Percentiles rank a stretch among this genome's conserved stretches.
phyloP scores from a whole-genome alignment of 495 filamentous ascomycete genomes.

The Penicillium tannophilum region DNA sequence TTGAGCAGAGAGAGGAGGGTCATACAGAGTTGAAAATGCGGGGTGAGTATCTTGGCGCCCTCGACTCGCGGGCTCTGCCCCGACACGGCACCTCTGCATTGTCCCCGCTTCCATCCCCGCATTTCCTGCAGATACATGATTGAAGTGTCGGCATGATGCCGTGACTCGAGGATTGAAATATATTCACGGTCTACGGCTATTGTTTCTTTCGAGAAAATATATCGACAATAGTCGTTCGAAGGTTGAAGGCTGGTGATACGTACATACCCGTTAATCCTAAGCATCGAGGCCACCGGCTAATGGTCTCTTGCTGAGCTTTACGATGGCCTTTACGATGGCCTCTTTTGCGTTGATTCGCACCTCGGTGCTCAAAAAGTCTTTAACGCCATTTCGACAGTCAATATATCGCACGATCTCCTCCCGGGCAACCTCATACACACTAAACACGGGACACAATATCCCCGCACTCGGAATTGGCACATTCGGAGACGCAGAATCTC shows the following conservation, averaged over 20 bases:
- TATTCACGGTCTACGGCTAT: too few species aligned
- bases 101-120: not conserved
- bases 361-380: not conserved
- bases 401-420: not conserved
- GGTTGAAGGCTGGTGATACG: not conserved
- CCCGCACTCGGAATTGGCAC: slow-evolving; percentile 44
- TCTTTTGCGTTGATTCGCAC: not conserved
- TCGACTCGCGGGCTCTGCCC: not conserved
- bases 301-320: not conserved
- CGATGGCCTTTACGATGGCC: not conserved
- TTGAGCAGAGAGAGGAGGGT: too few species aligned
- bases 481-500: slow-evolving; percentile 45
- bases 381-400: not conserved
- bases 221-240: too few species aligned
- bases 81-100: not conserved
- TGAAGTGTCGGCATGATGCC: not conserved
- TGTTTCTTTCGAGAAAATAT: too few species aligned
- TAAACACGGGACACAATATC: slow-evolving; percentile 48
- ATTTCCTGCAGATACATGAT: not conserved
- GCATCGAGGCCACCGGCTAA: not conserved
- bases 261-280: not conserved
- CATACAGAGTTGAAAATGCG: not conserved
- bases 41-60: not conserved
- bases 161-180: too few species aligned
- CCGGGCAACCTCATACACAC: slow-evolving; percentile 5